phyloP scores from a whole-genome alignment of 1,284 basidiomycete species.

The Polyporus tsugae region DNA sequence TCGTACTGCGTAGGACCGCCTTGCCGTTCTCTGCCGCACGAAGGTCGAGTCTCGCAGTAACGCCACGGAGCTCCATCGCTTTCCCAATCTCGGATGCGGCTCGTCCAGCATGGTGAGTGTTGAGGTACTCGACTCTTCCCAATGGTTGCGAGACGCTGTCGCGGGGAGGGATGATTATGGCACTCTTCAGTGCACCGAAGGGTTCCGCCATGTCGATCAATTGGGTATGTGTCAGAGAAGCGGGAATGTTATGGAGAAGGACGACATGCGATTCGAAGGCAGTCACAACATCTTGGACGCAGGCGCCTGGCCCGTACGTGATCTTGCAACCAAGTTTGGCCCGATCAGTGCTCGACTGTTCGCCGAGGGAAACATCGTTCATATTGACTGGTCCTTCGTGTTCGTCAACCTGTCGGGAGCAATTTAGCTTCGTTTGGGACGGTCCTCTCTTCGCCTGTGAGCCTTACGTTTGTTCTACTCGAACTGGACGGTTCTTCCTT shows the following conservation, averaged over 20 bases:
- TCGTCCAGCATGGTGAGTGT: slow-evolving; percentile 21
- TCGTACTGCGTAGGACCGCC: slow-evolving; percentile 39
- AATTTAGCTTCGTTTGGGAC: background rate
- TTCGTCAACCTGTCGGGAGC: background rate
- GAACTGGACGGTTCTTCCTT: background rate
- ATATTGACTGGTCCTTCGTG: background rate
- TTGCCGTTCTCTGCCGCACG: slow-evolving; percentile 34
- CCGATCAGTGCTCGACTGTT: slow-evolving; percentile 23
- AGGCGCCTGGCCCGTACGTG: slow-evolving; percentile 46
- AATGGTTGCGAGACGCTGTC: slow-evolving; percentile 17
- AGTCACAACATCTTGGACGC: slow-evolving; percentile 46
- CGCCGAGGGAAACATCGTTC: background rate
- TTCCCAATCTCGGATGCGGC: slow-evolving; percentile 27
- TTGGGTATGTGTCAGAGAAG: slow-evolving; percentile 7
- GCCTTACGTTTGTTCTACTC: background rate
- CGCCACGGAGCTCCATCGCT: slow-evolving; percentile 6
- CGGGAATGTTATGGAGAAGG: slow-evolving; percentile 41
- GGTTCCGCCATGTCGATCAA: slow-evolving; percentile 27
- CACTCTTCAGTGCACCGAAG: slow-evolving; percentile 29
- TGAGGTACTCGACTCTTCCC: slow-evolving; percentile 32
- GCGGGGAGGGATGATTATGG: slow-evolving; percentile 19
- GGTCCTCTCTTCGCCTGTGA: background rate
- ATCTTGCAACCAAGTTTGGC: slow-evolving; percentile 43
- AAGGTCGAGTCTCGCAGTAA: slow-evolving; percentile 32
- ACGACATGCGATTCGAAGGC: slow-evolving; percentile 49